These are phyloP conservation scores for Coemansia furcata DNA, from an alignment of 192 early-diverging fungal genomes.

Conservation along the genomic window DNA sequence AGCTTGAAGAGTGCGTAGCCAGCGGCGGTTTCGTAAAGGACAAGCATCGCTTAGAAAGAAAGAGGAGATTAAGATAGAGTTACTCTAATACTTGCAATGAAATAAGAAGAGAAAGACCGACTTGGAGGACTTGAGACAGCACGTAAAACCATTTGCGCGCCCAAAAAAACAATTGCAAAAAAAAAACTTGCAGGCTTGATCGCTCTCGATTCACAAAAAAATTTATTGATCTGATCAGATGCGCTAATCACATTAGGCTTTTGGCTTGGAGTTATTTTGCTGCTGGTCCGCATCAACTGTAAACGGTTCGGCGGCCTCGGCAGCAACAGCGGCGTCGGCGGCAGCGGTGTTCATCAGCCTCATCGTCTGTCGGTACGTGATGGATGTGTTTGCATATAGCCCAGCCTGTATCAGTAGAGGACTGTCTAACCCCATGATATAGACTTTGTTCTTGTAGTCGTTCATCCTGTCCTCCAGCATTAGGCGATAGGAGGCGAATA, in stretches of 20 bases:
- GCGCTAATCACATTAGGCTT: neutral
- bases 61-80: neutral
- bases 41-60: slow-evolving; percentile 63
- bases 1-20: slow-evolving; percentile 97
- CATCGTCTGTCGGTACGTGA: slow-evolving; percentile 45
- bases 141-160: neutral
- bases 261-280: neutral
- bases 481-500: slow-evolving; percentile 66
- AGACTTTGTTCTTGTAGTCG: slow-evolving; percentile 74
- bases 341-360: slow-evolving; percentile 4
- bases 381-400: slow-evolving; percentile 25
- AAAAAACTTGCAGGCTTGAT: slow-evolving; percentile 7
- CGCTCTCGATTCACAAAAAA: slow-evolving; percentile 16
- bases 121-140: neutral
- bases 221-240: slow-evolving; percentile 28
- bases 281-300: neutral
- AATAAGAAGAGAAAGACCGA: neutral
- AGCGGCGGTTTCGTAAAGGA: slow-evolving; percentile 95
- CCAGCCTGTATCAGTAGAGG: slow-evolving; percentile 46
- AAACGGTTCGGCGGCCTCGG: neutral
- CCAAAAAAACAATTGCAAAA: slow-evolving; percentile 2
- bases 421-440: slow-evolving; percentile 63
- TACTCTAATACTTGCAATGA: neutral
- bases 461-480: slow-evolving; percentile 35
- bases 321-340: neutral